Base-by-base conservation (phyloP, 352 stramenopile species). In the Phytophthora europaea region DNA sequence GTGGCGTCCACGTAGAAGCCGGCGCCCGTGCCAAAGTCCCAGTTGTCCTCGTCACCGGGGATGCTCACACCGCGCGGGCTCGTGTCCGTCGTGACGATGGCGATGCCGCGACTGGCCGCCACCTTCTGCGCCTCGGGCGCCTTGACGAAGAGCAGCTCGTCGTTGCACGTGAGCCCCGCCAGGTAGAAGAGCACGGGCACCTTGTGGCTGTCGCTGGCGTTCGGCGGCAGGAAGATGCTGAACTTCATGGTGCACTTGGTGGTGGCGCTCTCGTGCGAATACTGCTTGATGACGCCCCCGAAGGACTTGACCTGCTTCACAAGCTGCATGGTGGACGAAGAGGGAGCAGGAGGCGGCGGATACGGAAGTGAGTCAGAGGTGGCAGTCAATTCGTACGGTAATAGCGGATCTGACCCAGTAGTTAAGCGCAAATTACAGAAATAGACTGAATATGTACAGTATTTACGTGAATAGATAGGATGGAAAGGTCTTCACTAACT, bases 1-100 rank as follows among this genome's bases (percentile, higher is more conserved):
- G 97, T 99, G 7, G 98, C 97, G 86, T 99, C 90, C 7, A 99
- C 78, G 85, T 99, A 99, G 74, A 99, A 99, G 54, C 98, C 97
- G 23, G 98, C 98, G 38, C 92, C 97, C 16, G 94, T 96, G 38
- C 98, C 98, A 72, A 99, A 98, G 82, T 99, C 98, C 81, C 96
- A 99, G 50, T 69, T 79, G 63, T 99, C 97, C 28, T 99, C 93
- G 73, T 99, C 97, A 15, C 97, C 97, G 13, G 96, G 87, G 62
- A 98, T 90, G 56, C 84, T 88, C 28, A 96, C 87, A 36, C 93
- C 92, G 20, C 98, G 90, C n/a, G 98, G 98, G 78, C 88, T 95
- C 10, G 98, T 99, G 81, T 99, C 98, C 1, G 94, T 95, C 18
- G 97, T 92, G 43, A 99, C 94, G 62, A 99, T 90, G 8, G 95